A percentile compares a stretch with the other conserved stretches of the same genome.
Conservation (phyloP, 1,284 basidiomycete genomes). For the Tilletiopsis washingtonensis region DNA sequence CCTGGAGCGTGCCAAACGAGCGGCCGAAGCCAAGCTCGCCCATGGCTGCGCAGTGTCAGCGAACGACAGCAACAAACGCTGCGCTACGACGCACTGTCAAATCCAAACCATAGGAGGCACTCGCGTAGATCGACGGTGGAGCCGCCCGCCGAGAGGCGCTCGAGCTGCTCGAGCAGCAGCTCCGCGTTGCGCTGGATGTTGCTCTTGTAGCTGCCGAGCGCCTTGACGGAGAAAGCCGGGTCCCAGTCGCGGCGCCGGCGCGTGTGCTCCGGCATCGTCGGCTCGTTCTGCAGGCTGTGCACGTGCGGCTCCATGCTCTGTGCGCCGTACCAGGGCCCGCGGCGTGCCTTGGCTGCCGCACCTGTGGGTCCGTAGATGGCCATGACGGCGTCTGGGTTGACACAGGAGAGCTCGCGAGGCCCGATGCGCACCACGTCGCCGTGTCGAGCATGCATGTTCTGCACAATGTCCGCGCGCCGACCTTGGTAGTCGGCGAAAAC, state of each 20-base stretch:
- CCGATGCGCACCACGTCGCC: conserved; percentile 21
- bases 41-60: too few relatives aligned
- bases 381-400: conserved; percentile 6
- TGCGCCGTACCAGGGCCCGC: conserved; percentile 20
- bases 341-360: conserved; percentile 1
- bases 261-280: not conserved
- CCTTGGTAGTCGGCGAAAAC: conserved; percentile 12
- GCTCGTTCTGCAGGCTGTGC: conserved; percentile 5
- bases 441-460: conserved; percentile 12
- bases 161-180: not conserved
- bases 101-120: conserved; percentile 3
- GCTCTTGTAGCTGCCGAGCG: not conserved
- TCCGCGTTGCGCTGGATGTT: not conserved
- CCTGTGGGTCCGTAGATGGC: conserved; percentile 10
- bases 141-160: not conserved
- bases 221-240: conserved; percentile 3
- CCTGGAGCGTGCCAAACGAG: conserved; percentile 2
- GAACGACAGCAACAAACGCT: too few relatives aligned
- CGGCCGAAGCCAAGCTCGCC: conserved; percentile 4
- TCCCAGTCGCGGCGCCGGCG: conserved; percentile 5
- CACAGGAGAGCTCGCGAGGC: conserved; percentile 19
- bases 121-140: conserved; percentile 1
- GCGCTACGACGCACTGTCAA: too few relatives aligned
- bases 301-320: conserved; percentile 2
- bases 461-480: conserved; percentile 3